phyloP scores from a whole-genome alignment of 2,329 filamentous ascomycete species.

The Pleomassaria siparia region DNA sequence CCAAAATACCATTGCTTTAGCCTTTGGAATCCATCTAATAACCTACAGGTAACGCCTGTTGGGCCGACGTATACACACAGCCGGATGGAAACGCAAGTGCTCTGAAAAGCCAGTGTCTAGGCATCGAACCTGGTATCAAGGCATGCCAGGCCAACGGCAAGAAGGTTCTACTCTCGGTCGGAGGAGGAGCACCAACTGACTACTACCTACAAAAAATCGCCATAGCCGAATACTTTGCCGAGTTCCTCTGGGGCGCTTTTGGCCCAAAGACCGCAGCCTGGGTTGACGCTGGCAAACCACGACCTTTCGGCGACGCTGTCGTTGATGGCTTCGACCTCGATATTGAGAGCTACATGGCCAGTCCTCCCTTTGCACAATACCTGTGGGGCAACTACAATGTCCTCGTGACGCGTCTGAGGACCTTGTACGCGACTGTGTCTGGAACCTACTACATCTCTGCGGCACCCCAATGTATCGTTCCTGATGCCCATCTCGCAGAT shows the following conservation, averaged over 20 bases:
- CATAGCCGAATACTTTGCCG: slow-evolving; percentile 49
- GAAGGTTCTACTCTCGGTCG: slow-evolving; percentile 49
- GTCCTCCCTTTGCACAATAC: slow-evolving; percentile 29
- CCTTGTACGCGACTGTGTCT: slow-evolving; percentile 41
- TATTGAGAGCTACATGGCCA: slow-evolving; percentile 36
- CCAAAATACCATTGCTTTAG: slow-evolving; percentile 28
- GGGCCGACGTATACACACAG: slow-evolving; percentile 42
- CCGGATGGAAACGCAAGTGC: slow-evolving; percentile 40
- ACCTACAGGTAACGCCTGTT: slow-evolving; percentile 46
- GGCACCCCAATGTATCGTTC: slow-evolving; percentile 55
- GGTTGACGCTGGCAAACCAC: slow-evolving; percentile 38
- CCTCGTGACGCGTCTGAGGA: slow-evolving; percentile 53
- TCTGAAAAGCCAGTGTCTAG: background rate
- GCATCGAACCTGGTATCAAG: slow-evolving; percentile 21
- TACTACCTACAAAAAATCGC: slow-evolving; percentile 48
- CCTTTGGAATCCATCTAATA: slow-evolving; percentile 2
- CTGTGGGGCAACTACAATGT: slow-evolving; percentile 47
- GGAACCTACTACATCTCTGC: slow-evolving; percentile 53
- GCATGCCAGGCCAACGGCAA: slow-evolving; percentile 38
- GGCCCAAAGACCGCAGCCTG: slow-evolving; percentile 44
- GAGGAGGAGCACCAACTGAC: slow-evolving; percentile 44
- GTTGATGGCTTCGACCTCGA: slow-evolving; percentile 59
- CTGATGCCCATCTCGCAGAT: slow-evolving; percentile 48
- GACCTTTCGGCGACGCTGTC: slow-evolving; percentile 50
- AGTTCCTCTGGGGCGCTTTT: slow-evolving; percentile 55